Conservation (phyloP, 352 stramenopile species). For the Phytophthora chlamydospora region DNA sequence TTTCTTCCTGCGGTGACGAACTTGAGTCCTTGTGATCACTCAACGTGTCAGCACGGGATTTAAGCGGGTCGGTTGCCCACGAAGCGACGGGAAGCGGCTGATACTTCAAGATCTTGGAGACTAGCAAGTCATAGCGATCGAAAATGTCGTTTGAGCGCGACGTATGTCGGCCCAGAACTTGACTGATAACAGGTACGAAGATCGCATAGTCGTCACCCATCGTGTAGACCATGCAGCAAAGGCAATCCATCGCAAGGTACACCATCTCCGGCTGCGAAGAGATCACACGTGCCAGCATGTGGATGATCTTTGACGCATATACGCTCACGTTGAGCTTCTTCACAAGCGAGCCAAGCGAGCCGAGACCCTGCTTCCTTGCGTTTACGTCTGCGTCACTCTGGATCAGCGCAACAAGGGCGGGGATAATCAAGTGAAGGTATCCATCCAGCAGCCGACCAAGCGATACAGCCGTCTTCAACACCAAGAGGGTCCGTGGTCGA, state of each 20-base stretch:
- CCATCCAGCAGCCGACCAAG: constrained; percentile 79
- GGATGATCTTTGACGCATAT: constrained; percentile 91
- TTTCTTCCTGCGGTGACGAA: constrained; percentile 54
- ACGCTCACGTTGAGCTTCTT: constrained; percentile 91
- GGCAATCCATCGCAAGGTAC: constrained; percentile 88
- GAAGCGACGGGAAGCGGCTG: constrained; percentile 83
- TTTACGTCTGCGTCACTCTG: constrained; percentile 85
- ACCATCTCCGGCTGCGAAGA: constrained; percentile 82
- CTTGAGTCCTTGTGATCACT: constrained; percentile 46
- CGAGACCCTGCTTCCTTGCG: constrained; percentile 79
- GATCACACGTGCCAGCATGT: constrained; percentile 88
- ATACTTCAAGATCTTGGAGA: constrained; percentile 90
- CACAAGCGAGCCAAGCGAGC: constrained; percentile 84
- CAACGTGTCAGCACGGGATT: constrained; percentile 45
- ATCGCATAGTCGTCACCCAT: constrained; percentile 91
- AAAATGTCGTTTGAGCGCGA: constrained; percentile 85
- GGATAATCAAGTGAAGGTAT: constrained; percentile 88
- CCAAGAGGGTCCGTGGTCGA: constrained; percentile 74
- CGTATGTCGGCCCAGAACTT: constrained; percentile 76
- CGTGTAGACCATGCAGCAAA: constrained; percentile 90
- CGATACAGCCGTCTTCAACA: constrained; percentile 81
- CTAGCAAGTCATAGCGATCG: constrained; percentile 85
- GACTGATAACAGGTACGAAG: constrained; percentile 87
- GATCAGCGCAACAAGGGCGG: constrained; percentile 81
- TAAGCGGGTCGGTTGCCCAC: constrained; percentile 79